Evolutionary conservation across 1,139 yeast species (phyloP), one percentile per base, ranked within the genome.

Genomic region (Geotrichum phurueaensis): DNA sequence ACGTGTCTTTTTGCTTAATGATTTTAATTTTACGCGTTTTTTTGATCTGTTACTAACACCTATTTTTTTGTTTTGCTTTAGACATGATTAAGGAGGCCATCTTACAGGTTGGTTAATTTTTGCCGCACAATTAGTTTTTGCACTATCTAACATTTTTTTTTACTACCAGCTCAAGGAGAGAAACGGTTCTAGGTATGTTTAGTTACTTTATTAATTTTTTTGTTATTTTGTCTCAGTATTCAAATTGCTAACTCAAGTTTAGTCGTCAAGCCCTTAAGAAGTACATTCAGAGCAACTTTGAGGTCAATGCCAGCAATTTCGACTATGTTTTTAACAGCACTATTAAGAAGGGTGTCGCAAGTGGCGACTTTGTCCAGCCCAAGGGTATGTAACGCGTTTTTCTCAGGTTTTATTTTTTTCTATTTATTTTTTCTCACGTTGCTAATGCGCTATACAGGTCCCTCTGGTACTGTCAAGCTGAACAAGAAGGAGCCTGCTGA

Each of bases 41-140:
- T 18, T n/a, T n/a, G n/a, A n/a, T n/a, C n/a, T n/a, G n/a, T n/a
- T 33, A 23, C 39, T 15, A 51, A n/a, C 36, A 7, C 29, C 49
- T 48, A 51, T 57, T 18, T 20, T 27, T 47, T 23, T 23, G 51
- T 5, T 27, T 54, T 54, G n/a, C 23, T 49, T 12, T 70, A 84
- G 96, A 88, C 63, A 81, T 89, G 84, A 88, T 90, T 74, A 82
- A 82, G 69, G 84, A 87, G 64, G 96, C 96, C 60, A 80, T 90
- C 66, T 73, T 81, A 56, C 77, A 53, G 57, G 62, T 59, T 86
- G 48, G 67, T 65, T 31, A 23, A 63, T 55, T 51, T 29, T 22
- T n/a, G 18, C 47, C 10, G 5, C 52, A 36, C 50, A 18, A 9
- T 45, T 27, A 27, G 31, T 18, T 27, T 33, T 54, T 31, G 52